These are phyloP conservation scores for Paecilomyces sp. DNA, from an alignment of 2,329 filamentous ascomycete genomes.

Conservation along the genomic window DNA sequence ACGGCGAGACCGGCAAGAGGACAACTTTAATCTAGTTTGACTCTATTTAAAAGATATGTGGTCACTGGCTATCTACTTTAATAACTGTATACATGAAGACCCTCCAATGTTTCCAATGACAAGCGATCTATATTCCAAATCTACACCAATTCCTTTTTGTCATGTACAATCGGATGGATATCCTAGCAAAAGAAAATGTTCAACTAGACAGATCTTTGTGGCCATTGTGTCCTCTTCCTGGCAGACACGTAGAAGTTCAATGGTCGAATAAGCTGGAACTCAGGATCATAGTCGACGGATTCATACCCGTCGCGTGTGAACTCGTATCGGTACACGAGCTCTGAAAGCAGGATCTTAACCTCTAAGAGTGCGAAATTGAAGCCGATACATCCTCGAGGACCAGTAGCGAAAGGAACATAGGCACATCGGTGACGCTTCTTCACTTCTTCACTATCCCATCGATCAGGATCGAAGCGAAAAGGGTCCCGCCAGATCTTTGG, in stretches of 20 bases:
- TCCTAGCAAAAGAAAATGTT: background rate
- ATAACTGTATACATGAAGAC: background rate
- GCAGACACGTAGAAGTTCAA: conserved; percentile 49
- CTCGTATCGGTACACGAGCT: conserved; percentile 53
- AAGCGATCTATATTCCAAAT: background rate
- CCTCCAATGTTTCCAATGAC: background rate
- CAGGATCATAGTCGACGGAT: conserved; percentile 51
- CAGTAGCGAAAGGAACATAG: conserved; percentile 54
- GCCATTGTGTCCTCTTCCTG: conserved; percentile 44
- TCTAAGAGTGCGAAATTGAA: conserved; percentile 60
- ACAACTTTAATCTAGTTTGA: background rate
- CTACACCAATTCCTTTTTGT: background rate
- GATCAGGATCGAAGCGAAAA: conserved; percentile 50
- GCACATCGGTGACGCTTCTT: conserved; percentile 45
- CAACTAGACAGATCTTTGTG: conserved; percentile 9
- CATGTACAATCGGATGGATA: background rate
- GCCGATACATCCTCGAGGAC: conserved; percentile 53
- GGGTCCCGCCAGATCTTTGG: conserved; percentile 53
- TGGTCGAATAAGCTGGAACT: conserved; percentile 53
- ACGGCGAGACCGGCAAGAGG: background rate
- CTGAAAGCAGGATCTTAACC: conserved; percentile 49
- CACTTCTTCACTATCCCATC: conserved; percentile 51
- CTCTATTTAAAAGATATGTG: too few species aligned
- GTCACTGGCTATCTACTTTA: background rate
- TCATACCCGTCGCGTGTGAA: conserved; percentile 45